Percentiles rank a stretch among this genome's conserved stretches.
These are phyloP conservation scores for Sugiyamaella smithiae DNA, from an alignment of 805 yeast genomes.

Conservation along the genomic window DNA sequence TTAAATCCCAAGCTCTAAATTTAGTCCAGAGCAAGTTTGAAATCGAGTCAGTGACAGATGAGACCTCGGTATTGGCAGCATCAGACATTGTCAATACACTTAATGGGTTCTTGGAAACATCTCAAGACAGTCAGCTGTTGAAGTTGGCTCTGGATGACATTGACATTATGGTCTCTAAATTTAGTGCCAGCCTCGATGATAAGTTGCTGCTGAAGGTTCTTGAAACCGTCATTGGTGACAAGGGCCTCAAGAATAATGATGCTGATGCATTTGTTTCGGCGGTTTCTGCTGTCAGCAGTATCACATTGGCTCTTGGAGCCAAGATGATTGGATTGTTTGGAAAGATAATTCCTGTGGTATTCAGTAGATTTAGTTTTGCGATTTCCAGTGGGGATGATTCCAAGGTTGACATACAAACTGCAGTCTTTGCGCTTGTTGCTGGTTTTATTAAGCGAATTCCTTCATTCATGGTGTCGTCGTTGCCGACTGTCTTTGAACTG, in stretches of 20 bases:
- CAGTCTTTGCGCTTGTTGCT: conserved; percentile 69
- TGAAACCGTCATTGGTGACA: conserved; percentile 46
- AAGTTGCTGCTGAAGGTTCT: conserved; percentile 47
- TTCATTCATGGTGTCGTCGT: conserved; percentile 69
- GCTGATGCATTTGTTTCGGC: conserved; percentile 73
- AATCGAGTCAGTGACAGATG: conserved; percentile 55
- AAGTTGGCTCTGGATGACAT: conserved; percentile 71
- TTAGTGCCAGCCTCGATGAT: conserved; percentile 48
- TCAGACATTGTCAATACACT: conserved; percentile 30
- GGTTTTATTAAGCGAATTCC: conserved; percentile 81
- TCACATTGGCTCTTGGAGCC: conserved; percentile 76
- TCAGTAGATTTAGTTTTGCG: conserved; percentile 53
- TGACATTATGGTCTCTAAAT: conserved; percentile 60
- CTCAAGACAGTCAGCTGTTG: conserved; percentile 43
- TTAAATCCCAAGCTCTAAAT: conserved; percentile 59
- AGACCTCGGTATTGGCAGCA: conserved; percentile 50
- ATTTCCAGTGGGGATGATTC: conserved; percentile 32
- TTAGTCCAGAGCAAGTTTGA: conserved; percentile 69
- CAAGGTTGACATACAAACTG: conserved; percentile 53
- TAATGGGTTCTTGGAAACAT: conserved; percentile 20
- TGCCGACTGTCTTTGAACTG: conserved; percentile 58
- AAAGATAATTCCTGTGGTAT: conserved; percentile 72
- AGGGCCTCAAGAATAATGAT: conserved; percentile 52
- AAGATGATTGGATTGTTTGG: conserved; percentile 83
- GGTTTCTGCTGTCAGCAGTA: conserved; percentile 63